Evolutionary conservation across 805 yeast genomes (phyloP), one percentile per base, ranked within the genome.

Genomic region (Lachancea sp.): DNA sequence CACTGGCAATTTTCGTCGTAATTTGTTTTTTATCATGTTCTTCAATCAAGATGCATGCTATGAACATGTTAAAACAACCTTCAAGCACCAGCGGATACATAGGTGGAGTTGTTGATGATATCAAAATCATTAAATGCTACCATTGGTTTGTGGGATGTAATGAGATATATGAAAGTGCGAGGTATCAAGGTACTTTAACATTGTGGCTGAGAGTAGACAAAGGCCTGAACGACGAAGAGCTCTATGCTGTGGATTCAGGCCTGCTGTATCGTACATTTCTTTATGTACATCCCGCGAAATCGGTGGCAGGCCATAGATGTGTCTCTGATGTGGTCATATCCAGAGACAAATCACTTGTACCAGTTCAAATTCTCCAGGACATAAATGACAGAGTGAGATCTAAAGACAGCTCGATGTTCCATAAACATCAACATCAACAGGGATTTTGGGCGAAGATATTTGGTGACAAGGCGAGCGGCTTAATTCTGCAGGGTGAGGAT

Each of bases 251-350:
- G 19, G 38, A 48, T 6, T 26, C 38, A 8, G 50, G 53, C 47
- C 4, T 39, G 2, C 35, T 50, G 32, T 55, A 53, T 40, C 50
- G 47, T 28, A 51, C 58, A 15, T 60, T 41, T 34, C 41, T 61
- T 4, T 61, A 61, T 34, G 64, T 61, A 11, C 58, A 52, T 36
- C 39, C 33, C 1, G 18, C 20, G 16, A 19, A 17, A 6, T 24
- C 24, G 11, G 32, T 52, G 2, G 31, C 34, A 12, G 44, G 38
- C 2, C 41, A 47, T 8, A 38, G 35, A 26, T 74, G 70, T 8
- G 60, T 75, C 20, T 56, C 70, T 6, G 78, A 75, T 49, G 51
- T 74, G 12, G 72, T 72, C 2, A 57, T 74, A 9, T 62, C 67
- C 5, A 52, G 62, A 26, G 64, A 67, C 5, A 49, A 56, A 3